These are phyloP conservation scores for Aspergillus aculeatinus DNA, from an alignment of 2,329 filamentous ascomycete genomes.

Conservation along the genomic window DNA sequence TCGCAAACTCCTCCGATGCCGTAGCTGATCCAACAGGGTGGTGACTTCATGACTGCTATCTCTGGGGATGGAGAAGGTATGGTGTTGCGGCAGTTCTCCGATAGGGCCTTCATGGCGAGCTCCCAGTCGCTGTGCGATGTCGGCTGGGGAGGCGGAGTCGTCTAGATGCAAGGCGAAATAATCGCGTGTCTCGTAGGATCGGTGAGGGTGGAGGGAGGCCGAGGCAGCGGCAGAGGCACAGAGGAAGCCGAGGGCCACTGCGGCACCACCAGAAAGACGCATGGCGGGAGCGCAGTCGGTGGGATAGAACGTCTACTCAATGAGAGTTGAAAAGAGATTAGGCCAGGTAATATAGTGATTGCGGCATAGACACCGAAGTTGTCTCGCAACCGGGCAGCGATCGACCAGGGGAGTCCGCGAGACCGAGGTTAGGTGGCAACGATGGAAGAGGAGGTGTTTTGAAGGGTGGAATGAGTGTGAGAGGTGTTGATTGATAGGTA, in stretches of 20 bases:
- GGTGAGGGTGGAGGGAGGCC: conserved; percentile 52
- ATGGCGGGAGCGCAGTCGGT: conserved; percentile 16
- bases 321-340: conserved; percentile 11
- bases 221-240: conserved; percentile 48
- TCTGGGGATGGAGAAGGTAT: conserved; percentile 75
- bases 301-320: conserved; percentile 9
- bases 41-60: conserved; percentile 56
- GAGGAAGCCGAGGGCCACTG: conserved; percentile 33
- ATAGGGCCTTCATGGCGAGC: conserved; percentile 78
- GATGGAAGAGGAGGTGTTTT: not conserved
- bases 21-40: conserved; percentile 52
- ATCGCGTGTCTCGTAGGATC: conserved; percentile 77
- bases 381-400: not conserved
- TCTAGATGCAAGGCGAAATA: conserved; percentile 91
- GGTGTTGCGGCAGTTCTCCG: conserved; percentile 74
- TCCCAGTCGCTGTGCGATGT: conserved; percentile 69
- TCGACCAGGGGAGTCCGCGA: not conserved
- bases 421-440: not conserved
- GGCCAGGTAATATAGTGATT: conserved; percentile 14
- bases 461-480: not conserved
- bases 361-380: conserved; percentile 16
- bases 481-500: not conserved
- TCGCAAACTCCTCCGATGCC: conserved; percentile 63
- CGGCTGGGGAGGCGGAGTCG: conserved; percentile 61
- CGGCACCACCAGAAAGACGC: conserved; percentile 24